Percentiles rank a stretch among this genome's conserved stretches.
These are phyloP conservation scores for Penicillium glabrum DNA, from an alignment of 2,329 filamentous ascomycete genomes.

Conservation along the genomic window DNA sequence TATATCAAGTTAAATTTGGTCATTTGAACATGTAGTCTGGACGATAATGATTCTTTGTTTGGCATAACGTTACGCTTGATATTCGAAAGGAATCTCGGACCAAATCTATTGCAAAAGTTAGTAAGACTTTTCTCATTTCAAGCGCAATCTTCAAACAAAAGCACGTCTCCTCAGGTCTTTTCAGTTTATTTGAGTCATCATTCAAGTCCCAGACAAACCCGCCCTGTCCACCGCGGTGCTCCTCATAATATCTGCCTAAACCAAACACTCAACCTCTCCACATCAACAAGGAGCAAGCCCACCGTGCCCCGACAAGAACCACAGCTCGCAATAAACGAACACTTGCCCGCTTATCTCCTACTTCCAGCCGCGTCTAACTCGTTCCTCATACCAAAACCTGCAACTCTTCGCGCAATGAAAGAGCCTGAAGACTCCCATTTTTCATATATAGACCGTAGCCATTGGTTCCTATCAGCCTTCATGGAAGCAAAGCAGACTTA, in stretches of 20 bases:
- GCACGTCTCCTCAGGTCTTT: conserved; percentile 47
- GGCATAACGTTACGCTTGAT: not conserved
- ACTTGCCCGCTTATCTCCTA: not conserved
- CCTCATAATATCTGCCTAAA: too few relatives aligned
- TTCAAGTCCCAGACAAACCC: conserved; percentile 27
- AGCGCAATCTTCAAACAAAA: not conserved
- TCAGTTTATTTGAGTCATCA: conserved; percentile 45
- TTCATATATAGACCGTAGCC: conserved; percentile 37
- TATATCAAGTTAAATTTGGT: not conserved
- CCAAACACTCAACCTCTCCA: not conserved
- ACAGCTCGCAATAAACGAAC: not conserved
- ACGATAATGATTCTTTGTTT: not conserved
- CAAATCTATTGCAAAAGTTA: not conserved
- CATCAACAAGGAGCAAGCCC: not conserved
- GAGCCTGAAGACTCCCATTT: not conserved
- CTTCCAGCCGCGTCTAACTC: not conserved
- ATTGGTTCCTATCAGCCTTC: conserved; percentile 45
- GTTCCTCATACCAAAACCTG: not conserved
- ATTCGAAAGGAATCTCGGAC: not conserved
- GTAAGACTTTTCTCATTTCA: not conserved
- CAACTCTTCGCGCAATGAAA: not conserved
- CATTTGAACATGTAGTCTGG: not conserved
- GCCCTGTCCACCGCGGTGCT: conserved; percentile 6
- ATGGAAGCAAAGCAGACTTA: conserved; percentile 40
- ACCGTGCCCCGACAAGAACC: not conserved